These are phyloP conservation scores for Vaucheria bursata DNA, from an alignment of 352 stramenopile species.

Conservation along the genomic window DNA sequence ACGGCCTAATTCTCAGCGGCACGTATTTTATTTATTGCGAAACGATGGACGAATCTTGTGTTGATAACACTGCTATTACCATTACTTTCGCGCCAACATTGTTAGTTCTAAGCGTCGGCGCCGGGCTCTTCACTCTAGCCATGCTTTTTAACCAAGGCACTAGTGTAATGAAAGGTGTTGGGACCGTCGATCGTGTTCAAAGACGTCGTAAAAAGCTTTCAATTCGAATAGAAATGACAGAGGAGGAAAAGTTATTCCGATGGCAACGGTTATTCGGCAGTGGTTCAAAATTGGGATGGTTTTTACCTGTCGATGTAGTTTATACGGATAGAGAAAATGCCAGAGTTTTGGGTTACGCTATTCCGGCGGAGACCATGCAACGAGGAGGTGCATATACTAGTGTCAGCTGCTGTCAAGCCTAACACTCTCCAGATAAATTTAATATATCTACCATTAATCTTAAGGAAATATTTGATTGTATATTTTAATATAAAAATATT, in stretches of 20 bases:
- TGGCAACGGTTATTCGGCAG: slow-evolving; percentile 61
- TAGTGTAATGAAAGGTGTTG: slow-evolving; percentile 65
- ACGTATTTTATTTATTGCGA: slow-evolving; percentile 62
- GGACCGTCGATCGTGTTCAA: slow-evolving; percentile 65
- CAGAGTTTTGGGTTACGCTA: background rate
- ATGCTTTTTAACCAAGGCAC: slow-evolving; percentile 71
- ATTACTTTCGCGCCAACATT: slow-evolving; percentile 47
- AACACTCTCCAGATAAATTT: no score
- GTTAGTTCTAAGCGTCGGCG: slow-evolving; percentile 57
- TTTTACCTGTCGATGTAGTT: slow-evolving; percentile 51
- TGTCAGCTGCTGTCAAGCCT: no score
- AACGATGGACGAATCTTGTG: background rate
- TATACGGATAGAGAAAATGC: background rate
- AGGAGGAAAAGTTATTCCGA: slow-evolving; percentile 48
- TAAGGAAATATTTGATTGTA: no score
- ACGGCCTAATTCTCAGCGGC: slow-evolving; percentile 77
- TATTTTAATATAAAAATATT: no score
- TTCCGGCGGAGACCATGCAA: background rate
- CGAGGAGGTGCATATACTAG: background rate
- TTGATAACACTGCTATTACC: slow-evolving; percentile 14
- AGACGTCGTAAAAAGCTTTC: slow-evolving; percentile 57
- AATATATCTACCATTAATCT: no score
- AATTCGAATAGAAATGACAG: no score
- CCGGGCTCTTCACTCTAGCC: slow-evolving; percentile 63
- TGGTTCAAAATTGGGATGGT: slow-evolving; percentile 53